phyloP scores from a whole-genome alignment of 306 rosid genomes.

The Pyrus communis region DNA sequence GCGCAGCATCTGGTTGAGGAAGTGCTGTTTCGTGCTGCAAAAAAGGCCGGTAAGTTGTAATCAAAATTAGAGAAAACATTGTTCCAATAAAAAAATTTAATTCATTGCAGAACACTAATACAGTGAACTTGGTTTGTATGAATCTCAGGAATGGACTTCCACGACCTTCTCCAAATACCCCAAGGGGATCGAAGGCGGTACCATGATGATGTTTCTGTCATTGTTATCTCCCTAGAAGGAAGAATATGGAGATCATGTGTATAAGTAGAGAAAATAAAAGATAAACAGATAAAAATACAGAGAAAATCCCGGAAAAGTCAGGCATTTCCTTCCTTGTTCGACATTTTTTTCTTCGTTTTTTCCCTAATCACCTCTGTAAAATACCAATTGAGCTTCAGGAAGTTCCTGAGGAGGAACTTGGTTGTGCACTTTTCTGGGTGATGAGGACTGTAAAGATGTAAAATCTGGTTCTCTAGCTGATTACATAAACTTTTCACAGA shows the following conservation, averaged over 20 bases:
- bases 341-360: conserved; percentile 10
- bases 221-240: conserved; percentile 97
- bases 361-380: conserved; percentile 42
- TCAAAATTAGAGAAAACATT: neutral
- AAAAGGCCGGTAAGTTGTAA: conserved; percentile 61
- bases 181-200: conserved; percentile 94
- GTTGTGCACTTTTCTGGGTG: conserved; percentile 47
- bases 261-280: conserved; percentile 38
- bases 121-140: conserved; percentile 5
- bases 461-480: conserved; percentile 63
- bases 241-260: conserved; percentile 98
- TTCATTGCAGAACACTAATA: conserved; percentile 6
- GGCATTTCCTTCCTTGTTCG: conserved; percentile 37
- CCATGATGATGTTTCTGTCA: conserved; percentile 93
- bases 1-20: conserved; percentile 96
- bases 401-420: conserved; percentile 32
- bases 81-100: neutral
- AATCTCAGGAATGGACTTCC: conserved; percentile 82
- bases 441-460: conserved; percentile 70
- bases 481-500: conserved; percentile 31
- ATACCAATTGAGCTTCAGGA: conserved; percentile 31
- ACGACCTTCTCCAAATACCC: conserved; percentile 87
- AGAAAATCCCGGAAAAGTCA: conserved; percentile 31
- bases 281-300: conserved; percentile 17
- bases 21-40: conserved; percentile 91